phyloP scores from a whole-genome alignment of 163 green algal genomes.

The Chloroidium sp. region DNA sequence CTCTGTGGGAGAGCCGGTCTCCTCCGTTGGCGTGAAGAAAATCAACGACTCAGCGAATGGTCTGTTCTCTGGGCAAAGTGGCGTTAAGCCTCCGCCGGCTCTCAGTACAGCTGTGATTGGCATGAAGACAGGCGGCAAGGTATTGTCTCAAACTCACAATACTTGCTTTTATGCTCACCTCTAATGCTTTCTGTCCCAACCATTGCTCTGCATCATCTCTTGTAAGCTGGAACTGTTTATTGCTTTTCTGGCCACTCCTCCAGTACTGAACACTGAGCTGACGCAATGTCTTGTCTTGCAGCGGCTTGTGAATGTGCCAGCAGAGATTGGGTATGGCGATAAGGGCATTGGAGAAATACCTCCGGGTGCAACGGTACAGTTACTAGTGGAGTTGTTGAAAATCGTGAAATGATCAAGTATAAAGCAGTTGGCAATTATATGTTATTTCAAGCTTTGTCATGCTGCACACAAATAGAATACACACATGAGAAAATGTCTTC shows the following conservation, averaged over 20 bases:
- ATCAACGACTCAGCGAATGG: slow-evolving; percentile 35
- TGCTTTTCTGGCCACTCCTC: no score
- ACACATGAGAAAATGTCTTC: no score
- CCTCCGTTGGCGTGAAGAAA: slow-evolving; percentile 9
- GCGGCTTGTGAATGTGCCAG: slow-evolving; percentile 60
- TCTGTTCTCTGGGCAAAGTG: slow-evolving; percentile 56
- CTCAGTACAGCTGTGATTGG: slow-evolving; percentile 64
- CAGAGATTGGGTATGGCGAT: slow-evolving; percentile 65
- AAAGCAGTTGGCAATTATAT: no score
- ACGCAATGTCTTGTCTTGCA: slow-evolving; percentile 16
- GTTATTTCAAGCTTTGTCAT: no score
- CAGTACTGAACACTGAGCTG: no score
- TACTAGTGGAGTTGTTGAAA: slow-evolving; percentile 59
- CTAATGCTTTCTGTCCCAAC: background rate
- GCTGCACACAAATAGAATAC: no score
- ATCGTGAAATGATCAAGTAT: background rate
- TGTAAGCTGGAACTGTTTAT: no score
- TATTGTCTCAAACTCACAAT: slow-evolving; percentile 10
- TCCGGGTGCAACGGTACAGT: slow-evolving; percentile 47
- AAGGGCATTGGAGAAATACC: slow-evolving; percentile 72
- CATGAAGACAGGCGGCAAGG: slow-evolving; percentile 75
- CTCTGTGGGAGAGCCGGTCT: slow-evolving; percentile 44
- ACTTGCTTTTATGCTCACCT: slow-evolving; percentile 1
- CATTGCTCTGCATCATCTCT: no score
- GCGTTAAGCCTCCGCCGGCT: slow-evolving; percentile 70